phyloP scores from a whole-genome alignment of 1,139 yeast genomes.

The Yamadazyma sp. region DNA sequence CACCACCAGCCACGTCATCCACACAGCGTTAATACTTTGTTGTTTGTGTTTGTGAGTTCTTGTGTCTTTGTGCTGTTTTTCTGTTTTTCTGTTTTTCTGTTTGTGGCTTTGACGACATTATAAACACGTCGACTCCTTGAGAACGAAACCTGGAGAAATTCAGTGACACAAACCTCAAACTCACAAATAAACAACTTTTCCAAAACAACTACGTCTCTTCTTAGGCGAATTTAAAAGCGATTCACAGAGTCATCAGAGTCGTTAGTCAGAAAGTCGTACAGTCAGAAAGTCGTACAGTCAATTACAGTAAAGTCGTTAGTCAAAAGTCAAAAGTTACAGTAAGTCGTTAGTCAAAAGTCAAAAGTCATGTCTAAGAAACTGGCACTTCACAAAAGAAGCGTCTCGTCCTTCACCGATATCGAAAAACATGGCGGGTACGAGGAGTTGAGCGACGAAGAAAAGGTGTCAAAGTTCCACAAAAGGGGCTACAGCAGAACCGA shows the following conservation, averaged over 20 bases:
- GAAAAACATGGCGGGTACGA: conserved; percentile 4
- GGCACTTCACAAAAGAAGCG: conserved; percentile 13
- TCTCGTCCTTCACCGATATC: conserved; percentile 9
- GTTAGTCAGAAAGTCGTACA: no score
- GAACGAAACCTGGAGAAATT: background rate
- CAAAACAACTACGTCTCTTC: background rate
- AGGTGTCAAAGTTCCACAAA: background rate
- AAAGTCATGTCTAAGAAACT: background rate
- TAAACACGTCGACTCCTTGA: no score
- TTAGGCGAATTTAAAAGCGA: no score
- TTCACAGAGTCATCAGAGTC: no score
- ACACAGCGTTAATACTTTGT: no score
- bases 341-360: background rate
- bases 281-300: no score
- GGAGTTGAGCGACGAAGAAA: conserved; percentile 1
- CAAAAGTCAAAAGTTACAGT: background rate
- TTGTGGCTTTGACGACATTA: no score
- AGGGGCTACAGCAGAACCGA: conserved; percentile 5
- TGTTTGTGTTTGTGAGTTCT: no score
- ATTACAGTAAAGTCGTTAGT: no score
- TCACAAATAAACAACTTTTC: background rate
- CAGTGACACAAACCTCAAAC: conserved; percentile 1
- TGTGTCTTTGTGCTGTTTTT: no score
- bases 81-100: no score
- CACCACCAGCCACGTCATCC: no score